Base-by-base conservation (phyloP, 2,329 filamentous ascomycete species). In the Calonectria montana region DNA sequence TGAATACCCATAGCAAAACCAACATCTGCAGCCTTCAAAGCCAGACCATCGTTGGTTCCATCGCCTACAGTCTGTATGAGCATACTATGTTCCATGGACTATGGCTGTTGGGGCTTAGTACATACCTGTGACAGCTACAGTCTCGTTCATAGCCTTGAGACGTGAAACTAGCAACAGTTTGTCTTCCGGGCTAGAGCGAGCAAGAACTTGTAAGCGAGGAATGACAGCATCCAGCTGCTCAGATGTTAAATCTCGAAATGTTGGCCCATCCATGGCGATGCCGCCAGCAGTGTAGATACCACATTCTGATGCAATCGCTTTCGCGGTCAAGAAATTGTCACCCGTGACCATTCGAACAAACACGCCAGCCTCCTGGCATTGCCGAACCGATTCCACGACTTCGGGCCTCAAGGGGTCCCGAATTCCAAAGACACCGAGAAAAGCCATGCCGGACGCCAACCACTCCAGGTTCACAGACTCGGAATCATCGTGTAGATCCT, bases 1-100 rank as follows among this genome's bases (percentile, higher is more conserved):
- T 90, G 88, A 68, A 92, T 88, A 6, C 91, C 91, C 91, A 93
- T 93, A 8, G 91, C 92, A 77, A 93, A 93, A 5, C 91, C 91
- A 1, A 93, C 90, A 75, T 93, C 91, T 1, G 91, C 91, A 62
- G 89, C 90, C 76, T 91, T 92, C 53, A 93, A 83, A 10, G 91
- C 91, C 7, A 91, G 89, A 0, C 90, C 91, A 73, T 93, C 91
- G 73, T 93, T 93, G 4, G 91, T 92, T 3, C 91, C 91, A 71
- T 93, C 91, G 10, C 91, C 91, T 59, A 15, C 31, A 39, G 16
- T 39, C 4, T 39, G 3, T 18, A 23, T 59, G 2, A 59, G 53
- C 13, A 18, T 18, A 35, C 10, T n/a, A 15, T 12, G 23, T 59
- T 16, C 31, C 7, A n/a, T 12, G 4, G 13, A 27, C 3, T 7